Conservation (phyloP, 2,329 filamentous ascomycete genomes). For the Pseudocercospora crystallina region DNA sequence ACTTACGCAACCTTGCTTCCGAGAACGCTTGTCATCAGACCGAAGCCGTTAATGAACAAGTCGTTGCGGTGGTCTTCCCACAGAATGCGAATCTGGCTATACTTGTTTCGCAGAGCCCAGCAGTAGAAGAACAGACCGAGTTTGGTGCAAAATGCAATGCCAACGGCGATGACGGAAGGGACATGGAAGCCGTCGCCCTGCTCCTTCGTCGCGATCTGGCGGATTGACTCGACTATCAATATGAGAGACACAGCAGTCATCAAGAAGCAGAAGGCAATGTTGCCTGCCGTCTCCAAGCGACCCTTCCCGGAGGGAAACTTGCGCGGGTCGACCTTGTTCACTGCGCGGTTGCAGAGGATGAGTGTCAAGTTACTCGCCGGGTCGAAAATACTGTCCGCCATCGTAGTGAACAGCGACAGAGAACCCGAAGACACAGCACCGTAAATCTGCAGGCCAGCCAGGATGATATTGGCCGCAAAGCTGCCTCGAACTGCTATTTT, state of each 20-base stretch:
- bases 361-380: constrained; percentile 77
- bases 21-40: constrained; percentile 83
- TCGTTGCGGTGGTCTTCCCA: constrained; percentile 99
- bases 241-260: constrained; percentile 93
- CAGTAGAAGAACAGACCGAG: constrained; percentile 84
- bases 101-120: constrained; percentile 84
- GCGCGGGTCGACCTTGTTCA: constrained; percentile 79
- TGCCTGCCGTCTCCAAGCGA: constrained; percentile 90
- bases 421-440: constrained; percentile 83
- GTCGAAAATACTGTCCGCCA: constrained; percentile 94
- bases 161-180: constrained; percentile 81
- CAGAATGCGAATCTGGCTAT: constrained; percentile 85
- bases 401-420: constrained; percentile 95
- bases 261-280: constrained; percentile 93
- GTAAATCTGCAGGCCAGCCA: constrained; percentile 82
- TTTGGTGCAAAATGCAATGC: constrained; percentile 81
- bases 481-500: constrained; percentile 66
- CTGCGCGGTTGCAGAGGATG: constrained; percentile 82
- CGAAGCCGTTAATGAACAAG: constrained; percentile 90
- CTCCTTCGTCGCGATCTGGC: constrained; percentile 60
- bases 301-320: constrained; percentile 92
- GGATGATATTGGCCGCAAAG: constrained; percentile 75
- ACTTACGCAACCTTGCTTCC: constrained; percentile 69
- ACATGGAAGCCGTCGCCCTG: constrained; percentile 69
- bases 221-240: constrained; percentile 82